Percentiles rank a stretch among this genome's conserved stretches.
These are phyloP conservation scores for Balansia obtecta DNA, from an alignment of 2,329 filamentous ascomycete species.

Conservation along the genomic window DNA sequence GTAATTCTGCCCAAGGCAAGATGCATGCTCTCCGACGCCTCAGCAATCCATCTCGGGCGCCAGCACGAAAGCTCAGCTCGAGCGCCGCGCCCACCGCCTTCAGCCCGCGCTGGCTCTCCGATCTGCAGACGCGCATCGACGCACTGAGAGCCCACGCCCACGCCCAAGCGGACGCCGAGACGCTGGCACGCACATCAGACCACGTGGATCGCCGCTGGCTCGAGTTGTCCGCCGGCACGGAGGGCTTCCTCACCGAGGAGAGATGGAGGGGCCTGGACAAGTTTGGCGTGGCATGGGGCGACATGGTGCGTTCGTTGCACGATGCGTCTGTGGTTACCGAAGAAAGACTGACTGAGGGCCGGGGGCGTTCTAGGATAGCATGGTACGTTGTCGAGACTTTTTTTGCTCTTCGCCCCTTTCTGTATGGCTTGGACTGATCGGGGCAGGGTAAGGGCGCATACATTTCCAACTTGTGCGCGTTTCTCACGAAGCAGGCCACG, in stretches of 20 bases:
- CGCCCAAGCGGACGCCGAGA: conserved; percentile 1
- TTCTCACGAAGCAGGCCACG: conserved; percentile 37
- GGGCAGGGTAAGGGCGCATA: neutral
- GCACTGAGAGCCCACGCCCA: neutral
- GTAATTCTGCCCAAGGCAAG: neutral
- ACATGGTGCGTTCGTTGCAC: conserved; percentile 52
- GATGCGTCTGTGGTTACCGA: no score
- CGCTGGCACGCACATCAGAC: conserved; percentile 8
- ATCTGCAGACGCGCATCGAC: conserved; percentile 14
- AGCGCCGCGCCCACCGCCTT: conserved; percentile 1
- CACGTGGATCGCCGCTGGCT: conserved; percentile 46
- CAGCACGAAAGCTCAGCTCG: neutral
- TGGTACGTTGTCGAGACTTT: conserved; percentile 35
- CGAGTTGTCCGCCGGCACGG: conserved; percentile 56
- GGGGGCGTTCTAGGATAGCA: conserved; percentile 28
- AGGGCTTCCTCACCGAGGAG: conserved; percentile 56
- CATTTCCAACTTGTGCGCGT: neutral
- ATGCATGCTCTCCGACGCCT: neutral
- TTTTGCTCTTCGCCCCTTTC: neutral
- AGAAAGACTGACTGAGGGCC: conserved; percentile 10
- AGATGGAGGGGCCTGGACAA: conserved; percentile 48
- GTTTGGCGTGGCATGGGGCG: conserved; percentile 68
- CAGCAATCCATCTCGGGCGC: neutral
- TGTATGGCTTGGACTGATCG: neutral
- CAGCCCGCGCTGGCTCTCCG: conserved; percentile 16